phyloP scores from a whole-genome alignment of 2,329 filamentous ascomycete genomes.

The Botrytis galanthina region DNA sequence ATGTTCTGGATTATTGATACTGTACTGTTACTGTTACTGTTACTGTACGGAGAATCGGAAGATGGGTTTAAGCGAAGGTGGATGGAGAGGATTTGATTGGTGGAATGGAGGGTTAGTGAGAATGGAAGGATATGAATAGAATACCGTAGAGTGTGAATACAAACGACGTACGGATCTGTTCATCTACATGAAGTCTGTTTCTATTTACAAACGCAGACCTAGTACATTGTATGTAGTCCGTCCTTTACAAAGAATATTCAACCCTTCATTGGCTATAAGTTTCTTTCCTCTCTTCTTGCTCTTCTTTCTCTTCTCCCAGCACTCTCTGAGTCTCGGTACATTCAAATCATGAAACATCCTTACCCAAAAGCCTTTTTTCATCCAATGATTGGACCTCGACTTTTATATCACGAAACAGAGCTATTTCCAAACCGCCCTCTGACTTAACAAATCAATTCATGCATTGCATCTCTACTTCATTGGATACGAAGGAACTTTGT shows the following conservation, averaged over 20 bases:
- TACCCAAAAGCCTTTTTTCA: slow-evolving; percentile 23
- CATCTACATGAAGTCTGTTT: background rate
- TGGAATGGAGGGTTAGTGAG: background rate
- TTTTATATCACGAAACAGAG: slow-evolving; percentile 30
- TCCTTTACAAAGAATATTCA: background rate
- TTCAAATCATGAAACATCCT: slow-evolving; percentile 29
- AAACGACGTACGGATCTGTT: too few relatives aligned
- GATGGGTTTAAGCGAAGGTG: background rate
- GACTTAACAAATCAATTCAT: slow-evolving; percentile 14
- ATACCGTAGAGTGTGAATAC: background rate
- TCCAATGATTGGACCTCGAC: slow-evolving; percentile 30
- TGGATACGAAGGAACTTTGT: background rate
- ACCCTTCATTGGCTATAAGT: background rate
- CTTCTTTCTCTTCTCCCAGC: background rate
- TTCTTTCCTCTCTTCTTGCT: background rate
- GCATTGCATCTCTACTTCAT: background rate
- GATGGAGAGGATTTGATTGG: background rate
- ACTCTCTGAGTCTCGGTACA: background rate
- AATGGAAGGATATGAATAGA: background rate
- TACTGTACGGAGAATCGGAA: slow-evolving; percentile 7
- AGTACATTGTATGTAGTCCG: background rate
- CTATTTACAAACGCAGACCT: background rate
- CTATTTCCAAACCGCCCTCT: background rate
- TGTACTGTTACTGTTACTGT: too few relatives aligned
- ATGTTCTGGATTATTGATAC: slow-evolving; percentile 6